Evolutionary conservation across 2,329 filamentous ascomycete species (phyloP).

Genomic region (Mariannaea sp.): DNA sequence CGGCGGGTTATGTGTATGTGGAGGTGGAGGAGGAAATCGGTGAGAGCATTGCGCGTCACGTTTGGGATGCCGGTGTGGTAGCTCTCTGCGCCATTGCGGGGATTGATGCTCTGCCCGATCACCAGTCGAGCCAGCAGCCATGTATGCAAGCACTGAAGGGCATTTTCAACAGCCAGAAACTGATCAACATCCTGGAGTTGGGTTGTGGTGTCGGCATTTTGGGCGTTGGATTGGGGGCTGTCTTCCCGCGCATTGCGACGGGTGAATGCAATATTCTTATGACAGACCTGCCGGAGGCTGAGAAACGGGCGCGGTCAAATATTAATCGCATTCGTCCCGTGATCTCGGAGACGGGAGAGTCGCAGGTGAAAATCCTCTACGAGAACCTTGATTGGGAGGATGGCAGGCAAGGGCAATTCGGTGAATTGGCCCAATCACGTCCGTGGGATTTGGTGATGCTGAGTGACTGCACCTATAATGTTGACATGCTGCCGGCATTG

Average conservation of each 20-base stretch:
- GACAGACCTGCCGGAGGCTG: slow-evolving; percentile 61
- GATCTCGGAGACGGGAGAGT: slow-evolving; percentile 23
- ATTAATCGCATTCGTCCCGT: slow-evolving; percentile 43
- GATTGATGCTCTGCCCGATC: slow-evolving; percentile 35
- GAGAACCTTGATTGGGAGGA: slow-evolving; percentile 64
- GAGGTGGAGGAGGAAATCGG: slow-evolving; percentile 61
- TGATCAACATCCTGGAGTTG: slow-evolving; percentile 56
- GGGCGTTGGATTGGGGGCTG: slow-evolving; percentile 53
- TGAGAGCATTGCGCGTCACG: slow-evolving; percentile 63
- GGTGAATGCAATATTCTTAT: slow-evolving; percentile 49
- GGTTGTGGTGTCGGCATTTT: slow-evolving; percentile 63
- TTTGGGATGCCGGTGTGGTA: slow-evolving; percentile 63
- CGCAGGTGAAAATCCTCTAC: slow-evolving; percentile 46
- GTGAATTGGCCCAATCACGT: slow-evolving; percentile 43
- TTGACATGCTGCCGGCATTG: slow-evolving; percentile 58
- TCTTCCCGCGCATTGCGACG: slow-evolving; percentile 36
- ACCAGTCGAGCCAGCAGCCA: slow-evolving; percentile 33
- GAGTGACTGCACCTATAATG: slow-evolving; percentile 67
- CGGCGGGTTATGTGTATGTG: slow-evolving; percentile 37
- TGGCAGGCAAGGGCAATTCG: slow-evolving; percentile 52
- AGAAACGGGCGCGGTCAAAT: slow-evolving; percentile 54
- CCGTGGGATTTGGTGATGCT: slow-evolving; percentile 60
- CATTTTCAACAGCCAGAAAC: slow-evolving; percentile 34
- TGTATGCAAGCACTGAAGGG: slow-evolving; percentile 41
- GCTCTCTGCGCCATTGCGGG: slow-evolving; percentile 44